A percentile compares a stretch with the other conserved stretches of the same genome.
Conservation (phyloP, 2,329 filamentous ascomycete species). For the Epichloe brachyelytri region DNA sequence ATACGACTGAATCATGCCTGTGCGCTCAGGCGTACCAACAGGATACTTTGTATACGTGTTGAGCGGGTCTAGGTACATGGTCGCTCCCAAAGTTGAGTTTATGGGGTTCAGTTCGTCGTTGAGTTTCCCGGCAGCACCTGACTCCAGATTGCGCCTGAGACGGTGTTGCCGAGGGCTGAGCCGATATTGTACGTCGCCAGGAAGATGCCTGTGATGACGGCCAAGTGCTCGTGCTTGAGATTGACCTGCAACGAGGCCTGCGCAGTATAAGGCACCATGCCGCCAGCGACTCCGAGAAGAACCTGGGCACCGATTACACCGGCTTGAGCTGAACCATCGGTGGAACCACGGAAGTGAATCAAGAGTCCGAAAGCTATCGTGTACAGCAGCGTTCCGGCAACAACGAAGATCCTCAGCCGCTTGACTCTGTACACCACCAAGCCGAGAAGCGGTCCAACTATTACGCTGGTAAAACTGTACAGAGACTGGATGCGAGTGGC, state of each 20-base stretch:
- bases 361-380: slow-evolving; percentile 42
- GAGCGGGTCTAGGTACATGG: slow-evolving; percentile 41
- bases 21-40: slow-evolving; percentile 32
- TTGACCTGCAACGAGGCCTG: slow-evolving; percentile 47
- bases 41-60: slow-evolving; percentile 42
- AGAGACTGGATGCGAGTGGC: slow-evolving; percentile 36
- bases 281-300: slow-evolving; percentile 45
- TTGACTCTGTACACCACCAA: slow-evolving; percentile 33
- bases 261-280: slow-evolving; percentile 43
- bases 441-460: slow-evolving; percentile 35
- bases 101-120: slow-evolving; percentile 28
- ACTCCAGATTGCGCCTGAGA: slow-evolving; percentile 50
- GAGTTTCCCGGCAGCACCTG: slow-evolving; percentile 39
- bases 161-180: slow-evolving; percentile 42
- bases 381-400: slow-evolving; percentile 41
- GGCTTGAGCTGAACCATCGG: slow-evolving; percentile 33
- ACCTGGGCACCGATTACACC: slow-evolving; percentile 48
- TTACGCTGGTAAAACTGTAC: slow-evolving; percentile 34
- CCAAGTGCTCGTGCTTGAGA: slow-evolving; percentile 40
- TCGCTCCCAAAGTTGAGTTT: slow-evolving; percentile 37
- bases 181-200: slow-evolving; percentile 44
- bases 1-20: slow-evolving; percentile 43
- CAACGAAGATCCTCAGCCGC: slow-evolving; percentile 38
- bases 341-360: slow-evolving; percentile 37
- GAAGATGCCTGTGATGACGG: slow-evolving; percentile 42